Evolutionary conservation across 2,329 filamentous ascomycete genomes (phyloP), one percentile per base, ranked within the genome.

Genomic region (Fusarium sp.): DNA sequence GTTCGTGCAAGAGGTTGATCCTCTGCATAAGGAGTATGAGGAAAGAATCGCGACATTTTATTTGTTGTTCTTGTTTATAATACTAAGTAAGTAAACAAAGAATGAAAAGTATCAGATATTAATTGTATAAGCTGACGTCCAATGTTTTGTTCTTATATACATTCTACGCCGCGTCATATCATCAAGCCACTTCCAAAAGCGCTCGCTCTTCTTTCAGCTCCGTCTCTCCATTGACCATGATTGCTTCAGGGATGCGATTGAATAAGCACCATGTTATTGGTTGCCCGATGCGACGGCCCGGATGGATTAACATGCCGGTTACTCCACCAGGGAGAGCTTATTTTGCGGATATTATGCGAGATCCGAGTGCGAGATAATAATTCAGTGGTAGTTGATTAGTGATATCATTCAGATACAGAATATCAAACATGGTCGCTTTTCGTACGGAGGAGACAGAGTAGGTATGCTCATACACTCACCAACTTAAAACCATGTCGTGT

Each of bases 11-110:
- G 81, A 36, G 86, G 86, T 73, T 92, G 91, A 78, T 92, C 90
- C 81, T 92, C 90, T 35, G 89, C 89, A 78, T 90, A 90, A 56
- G 83, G 70, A 9, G 88, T 64, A 75, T 89, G 88, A 11, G 88
- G 88, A 78, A 83, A 86, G 78, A 87, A 85, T 64, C 86, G 86
- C 8, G 87, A 89, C 88, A 91, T 81, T 65, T 16, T 53, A 18
- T 53, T 15, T 35, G 42, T 61, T 48, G 53, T 54, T 44, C 20
- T 66, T 33, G 6, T 13, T 61, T 55, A 30, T 5, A 8, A 47
- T 16, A 47, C 15, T n/a, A n/a, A 12, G 30, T 16, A 31, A 54
- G n/a, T 62, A 31, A 50, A 41, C 20, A 30, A 24, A 45, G 33
- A 31, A 15, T 20, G n/a, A 35, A 24, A 22, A 54, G 47, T 28